These are phyloP conservation scores for Cutaneotrichosporon sp. DNA, from an alignment of 1,284 basidiomycete genomes.

Conservation along the genomic window DNA sequence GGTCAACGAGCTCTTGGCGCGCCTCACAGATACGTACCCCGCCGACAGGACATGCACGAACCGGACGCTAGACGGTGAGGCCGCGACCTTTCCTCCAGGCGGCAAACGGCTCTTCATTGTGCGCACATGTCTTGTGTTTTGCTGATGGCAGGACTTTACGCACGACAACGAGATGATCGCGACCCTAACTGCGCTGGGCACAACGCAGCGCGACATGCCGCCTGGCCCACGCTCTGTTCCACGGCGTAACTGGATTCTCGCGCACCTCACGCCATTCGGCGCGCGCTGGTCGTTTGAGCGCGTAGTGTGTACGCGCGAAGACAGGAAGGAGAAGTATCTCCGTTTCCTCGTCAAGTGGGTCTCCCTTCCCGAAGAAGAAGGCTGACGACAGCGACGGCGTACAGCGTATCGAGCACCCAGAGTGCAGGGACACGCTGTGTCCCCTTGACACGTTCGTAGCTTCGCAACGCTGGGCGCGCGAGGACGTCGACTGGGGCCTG, in stretches of 20 bases:
- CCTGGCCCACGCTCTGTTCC: background rate
- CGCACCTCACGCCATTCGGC: slow-evolving; percentile 38
- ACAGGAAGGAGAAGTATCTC: slow-evolving; percentile 24
- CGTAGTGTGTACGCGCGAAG: slow-evolving; percentile 31
- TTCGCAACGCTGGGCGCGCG: slow-evolving; percentile 63
- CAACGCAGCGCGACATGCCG: slow-evolving; percentile 50
- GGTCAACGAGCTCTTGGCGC: slow-evolving; percentile 73
- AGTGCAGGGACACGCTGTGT: slow-evolving; percentile 64
- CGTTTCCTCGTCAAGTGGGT: slow-evolving; percentile 40
- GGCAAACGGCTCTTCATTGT: slow-evolving; percentile 41
- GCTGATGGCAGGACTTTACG: slow-evolving; percentile 58
- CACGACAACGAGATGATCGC: slow-evolving; percentile 77
- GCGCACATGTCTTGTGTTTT: slow-evolving; percentile 8
- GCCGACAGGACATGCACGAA: slow-evolving; percentile 70
- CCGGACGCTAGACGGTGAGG: slow-evolving; percentile 62
- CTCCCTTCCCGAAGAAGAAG: too few relatives aligned
- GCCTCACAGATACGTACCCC: slow-evolving; percentile 61
- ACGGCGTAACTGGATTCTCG: background rate
- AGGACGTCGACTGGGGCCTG: slow-evolving; percentile 53
- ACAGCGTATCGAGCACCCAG: slow-evolving; percentile 34
- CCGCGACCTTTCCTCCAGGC: slow-evolving; percentile 61
- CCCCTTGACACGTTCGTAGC: slow-evolving; percentile 60
- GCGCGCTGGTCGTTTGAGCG: slow-evolving; percentile 37
- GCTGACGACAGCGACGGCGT: slow-evolving; percentile 26
- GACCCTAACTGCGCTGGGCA: slow-evolving; percentile 66